A percentile compares a stretch with the other conserved stretches of the same genome.
Conservation (phyloP, 163 green algal species). For the Scenedesmus sp. region DNA sequence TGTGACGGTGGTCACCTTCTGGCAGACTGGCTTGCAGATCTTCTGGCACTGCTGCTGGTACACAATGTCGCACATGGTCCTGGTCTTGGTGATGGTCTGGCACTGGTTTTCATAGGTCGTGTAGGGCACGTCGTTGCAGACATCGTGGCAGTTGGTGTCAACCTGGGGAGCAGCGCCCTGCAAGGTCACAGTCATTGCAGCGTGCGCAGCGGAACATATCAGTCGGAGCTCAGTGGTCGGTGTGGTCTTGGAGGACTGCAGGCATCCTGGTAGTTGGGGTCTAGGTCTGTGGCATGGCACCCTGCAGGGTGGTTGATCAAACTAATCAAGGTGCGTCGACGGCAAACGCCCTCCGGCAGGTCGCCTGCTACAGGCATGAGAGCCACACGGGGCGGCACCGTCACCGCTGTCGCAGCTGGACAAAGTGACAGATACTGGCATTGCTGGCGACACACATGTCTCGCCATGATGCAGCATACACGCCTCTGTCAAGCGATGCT, state of each 20-base stretch:
- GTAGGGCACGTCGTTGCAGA: conserved; percentile 49
- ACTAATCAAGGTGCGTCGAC: too few species aligned
- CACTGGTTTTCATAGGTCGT: conserved; percentile 23
- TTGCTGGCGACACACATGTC: neutral
- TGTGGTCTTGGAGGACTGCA: too few species aligned
- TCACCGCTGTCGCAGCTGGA: too few species aligned
- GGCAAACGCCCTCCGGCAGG: too few species aligned
- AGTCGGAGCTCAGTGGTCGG: too few species aligned
- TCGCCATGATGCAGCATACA: neutral
- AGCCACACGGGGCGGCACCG: too few species aligned
- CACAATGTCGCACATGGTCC: conserved; percentile 41
- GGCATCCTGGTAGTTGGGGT: too few species aligned
- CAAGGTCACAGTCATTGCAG: neutral
- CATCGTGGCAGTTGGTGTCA: conserved; percentile 33
- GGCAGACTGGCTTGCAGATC: conserved; percentile 48
- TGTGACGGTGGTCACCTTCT: conserved; percentile 41
- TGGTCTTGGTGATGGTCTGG: conserved; percentile 30
- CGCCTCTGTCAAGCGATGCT: neutral
- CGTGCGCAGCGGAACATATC: neutral
- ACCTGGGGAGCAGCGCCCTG: neutral
- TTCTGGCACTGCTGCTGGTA: conserved; percentile 40
- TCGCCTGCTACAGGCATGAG: too few species aligned
- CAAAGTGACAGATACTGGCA: neutral
- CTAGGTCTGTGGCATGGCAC: too few species aligned
- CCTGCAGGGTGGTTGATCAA: too few species aligned